Evolutionary conservation across 805 yeast genomes (phyloP), one percentile per base, ranked within the genome.

Genomic region (Ogataea angusta): DNA sequence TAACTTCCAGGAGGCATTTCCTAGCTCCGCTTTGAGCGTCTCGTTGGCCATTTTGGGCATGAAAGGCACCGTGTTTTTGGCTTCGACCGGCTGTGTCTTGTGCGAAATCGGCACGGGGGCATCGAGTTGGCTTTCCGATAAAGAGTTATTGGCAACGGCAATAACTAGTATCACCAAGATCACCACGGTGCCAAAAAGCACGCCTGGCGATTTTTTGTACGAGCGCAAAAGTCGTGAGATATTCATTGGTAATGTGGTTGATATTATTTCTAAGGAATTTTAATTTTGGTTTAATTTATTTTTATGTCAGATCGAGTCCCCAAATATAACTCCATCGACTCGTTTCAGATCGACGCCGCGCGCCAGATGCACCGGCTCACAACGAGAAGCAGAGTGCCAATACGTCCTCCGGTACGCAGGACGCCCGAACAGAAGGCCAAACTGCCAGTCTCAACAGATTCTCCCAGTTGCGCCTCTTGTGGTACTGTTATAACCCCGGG

Each of bases 21-120:
- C 99, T 6, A 91, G 73, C 54, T 85, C 93, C 2, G 95, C 93
- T 48, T 62, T 63, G 21, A 61, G 39, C 5, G 67, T 62, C 49
- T 81, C 89, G 62, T 91, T 91, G 12, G 85, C 85, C 95, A 93
- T 89, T 51, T 86, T 77, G 6, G 95, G 95, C 99, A 93, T 93
- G 56, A 89, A 89, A 2, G 64, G 63, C 4, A 47, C 38, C 1
- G 46, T 19, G 2, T 40, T 41, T 16, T 35, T 33, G 10, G 21
- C 24, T 10, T 22, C 25, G 15, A 34, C 32, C 15, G 23, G 19
- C 22, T 29, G 19, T 6, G 30, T 29, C 21, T 40, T 24, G 13
- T 18, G 18, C 7, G 47, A 31, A 14, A 49, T 30, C 18, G 60
- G 60, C 10, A 42, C 46, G 5, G 60, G 58, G 9, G 50, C 51